Evolutionary conservation across 306 rosid species (phyloP).

Genomic region (Herpetospermum pedunculosum): DNA sequence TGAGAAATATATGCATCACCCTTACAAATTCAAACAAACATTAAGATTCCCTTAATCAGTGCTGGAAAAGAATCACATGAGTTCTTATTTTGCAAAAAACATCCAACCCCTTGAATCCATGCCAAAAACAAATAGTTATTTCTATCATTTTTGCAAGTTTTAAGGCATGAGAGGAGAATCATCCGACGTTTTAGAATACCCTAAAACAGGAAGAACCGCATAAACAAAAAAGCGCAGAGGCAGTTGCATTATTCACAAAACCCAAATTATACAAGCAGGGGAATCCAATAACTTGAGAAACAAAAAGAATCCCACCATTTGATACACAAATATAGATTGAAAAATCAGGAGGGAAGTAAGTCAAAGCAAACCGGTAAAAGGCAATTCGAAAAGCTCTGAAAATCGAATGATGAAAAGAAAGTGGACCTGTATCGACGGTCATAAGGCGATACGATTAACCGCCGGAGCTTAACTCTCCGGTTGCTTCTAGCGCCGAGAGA

Average conservation of each 20-base stretch:
- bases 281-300: not conserved
- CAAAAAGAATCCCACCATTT: not conserved
- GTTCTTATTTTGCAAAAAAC: not conserved
- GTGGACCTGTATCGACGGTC: constrained; percentile 70
- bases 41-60: not conserved
- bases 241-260: not conserved
- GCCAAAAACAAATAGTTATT: not conserved
- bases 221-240: not conserved
- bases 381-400: not conserved
- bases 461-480: constrained; percentile 40
- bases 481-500: constrained; percentile 69
- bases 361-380: not conserved
- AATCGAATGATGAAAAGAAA: not conserved
- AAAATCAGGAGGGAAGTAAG: too few species aligned
- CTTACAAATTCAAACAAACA: not conserved
- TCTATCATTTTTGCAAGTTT: not conserved
- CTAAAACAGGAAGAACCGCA: not conserved
- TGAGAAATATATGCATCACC: not conserved
- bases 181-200: not conserved
- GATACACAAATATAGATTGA: too few species aligned
- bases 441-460: constrained; percentile 45
- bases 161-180: not conserved
- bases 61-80: not conserved
- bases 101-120: constrained; percentile 1
- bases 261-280: not conserved